A percentile compares a stretch with the other conserved stretches of the same genome.
These are phyloP conservation scores for Pleodorina starrii DNA, from an alignment of 139 green algal genomes.

Conservation along the genomic window DNA sequence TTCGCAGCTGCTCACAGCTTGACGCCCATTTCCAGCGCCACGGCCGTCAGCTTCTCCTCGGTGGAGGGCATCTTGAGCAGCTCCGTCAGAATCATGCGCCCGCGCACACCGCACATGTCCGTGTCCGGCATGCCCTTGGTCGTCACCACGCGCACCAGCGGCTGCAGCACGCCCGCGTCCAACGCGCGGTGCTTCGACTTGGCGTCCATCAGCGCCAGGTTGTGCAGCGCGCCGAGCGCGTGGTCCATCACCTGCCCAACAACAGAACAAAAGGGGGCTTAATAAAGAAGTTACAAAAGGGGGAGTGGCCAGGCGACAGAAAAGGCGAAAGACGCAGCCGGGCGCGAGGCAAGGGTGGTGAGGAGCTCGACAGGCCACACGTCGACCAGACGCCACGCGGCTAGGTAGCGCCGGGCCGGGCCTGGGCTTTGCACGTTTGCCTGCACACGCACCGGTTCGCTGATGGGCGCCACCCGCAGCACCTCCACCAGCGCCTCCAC, in stretches of 20 bases:
- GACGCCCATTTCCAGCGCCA: slow-evolving; percentile 35
- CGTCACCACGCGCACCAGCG: slow-evolving; percentile 28
- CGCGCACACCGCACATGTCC: slow-evolving; percentile 34
- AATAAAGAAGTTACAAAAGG: no score
- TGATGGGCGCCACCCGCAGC: slow-evolving; percentile 33
- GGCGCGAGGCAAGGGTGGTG: no score
- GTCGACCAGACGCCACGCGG: no score
- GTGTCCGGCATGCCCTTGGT: slow-evolving; percentile 15
- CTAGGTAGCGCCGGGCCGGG: no score
- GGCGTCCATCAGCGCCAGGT: slow-evolving; percentile 56
- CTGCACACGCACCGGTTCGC: slow-evolving; percentile 26
- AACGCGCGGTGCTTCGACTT: slow-evolving; percentile 46
- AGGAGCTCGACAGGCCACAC: no score
- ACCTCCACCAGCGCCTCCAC: slow-evolving; percentile 58
- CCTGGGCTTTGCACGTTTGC: no score
- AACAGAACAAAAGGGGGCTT: no score
- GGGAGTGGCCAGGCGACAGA: no score
- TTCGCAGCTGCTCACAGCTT: no score
- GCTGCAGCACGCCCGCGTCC: slow-evolving; percentile 33
- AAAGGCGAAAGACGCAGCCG: no score
- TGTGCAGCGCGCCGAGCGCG: slow-evolving; percentile 58
- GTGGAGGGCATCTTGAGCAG: slow-evolving; percentile 43
- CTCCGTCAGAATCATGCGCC: slow-evolving; percentile 45
- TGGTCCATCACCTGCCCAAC: slow-evolving; percentile 51
- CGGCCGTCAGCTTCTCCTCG: slow-evolving; percentile 20